phyloP scores from a whole-genome alignment of 2,329 filamentous ascomycete species.

The Aureobasidium musti region DNA sequence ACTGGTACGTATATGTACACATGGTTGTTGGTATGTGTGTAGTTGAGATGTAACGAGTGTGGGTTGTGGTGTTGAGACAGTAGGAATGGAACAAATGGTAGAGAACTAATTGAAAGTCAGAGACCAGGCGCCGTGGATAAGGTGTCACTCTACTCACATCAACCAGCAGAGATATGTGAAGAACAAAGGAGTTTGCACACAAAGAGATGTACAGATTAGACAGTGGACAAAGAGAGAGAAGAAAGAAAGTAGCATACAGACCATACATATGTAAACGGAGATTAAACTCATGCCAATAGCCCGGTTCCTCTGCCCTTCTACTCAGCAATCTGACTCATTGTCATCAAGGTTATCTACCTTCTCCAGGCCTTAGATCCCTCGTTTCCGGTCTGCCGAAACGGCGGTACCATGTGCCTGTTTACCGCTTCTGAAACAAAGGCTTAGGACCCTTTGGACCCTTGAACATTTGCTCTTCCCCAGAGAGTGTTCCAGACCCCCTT shows the following conservation, averaged over 20 bases:
- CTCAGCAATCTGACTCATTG: slow-evolving; percentile 3
- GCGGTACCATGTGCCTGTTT: background rate
- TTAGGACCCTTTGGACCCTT: background rate
- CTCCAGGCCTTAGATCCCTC: background rate
- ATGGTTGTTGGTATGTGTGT: slow-evolving; percentile 36
- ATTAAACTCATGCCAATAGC: background rate
- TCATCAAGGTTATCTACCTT: background rate
- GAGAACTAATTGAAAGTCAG: background rate
- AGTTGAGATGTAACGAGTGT: background rate
- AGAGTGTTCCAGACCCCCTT: background rate
- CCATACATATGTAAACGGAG: background rate
- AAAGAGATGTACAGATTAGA: background rate
- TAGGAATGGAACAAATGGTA: background rate
- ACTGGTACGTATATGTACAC: slow-evolving; percentile 52
- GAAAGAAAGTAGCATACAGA: too few species aligned
- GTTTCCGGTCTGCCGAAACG: background rate
- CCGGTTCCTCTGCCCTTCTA: background rate
- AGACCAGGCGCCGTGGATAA: background rate
- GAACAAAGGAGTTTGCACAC: background rate
- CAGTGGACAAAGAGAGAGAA: background rate
- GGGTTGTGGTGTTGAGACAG: background rate
- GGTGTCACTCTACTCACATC: background rate
- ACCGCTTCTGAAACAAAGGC: slow-evolving; percentile 1
- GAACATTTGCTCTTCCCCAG: background rate
- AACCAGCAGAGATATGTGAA: background rate